These are phyloP conservation scores for Magnolia kwangsiensis DNA, from an alignment of 164 flowering plant genomes.

Conservation along the genomic window DNA sequence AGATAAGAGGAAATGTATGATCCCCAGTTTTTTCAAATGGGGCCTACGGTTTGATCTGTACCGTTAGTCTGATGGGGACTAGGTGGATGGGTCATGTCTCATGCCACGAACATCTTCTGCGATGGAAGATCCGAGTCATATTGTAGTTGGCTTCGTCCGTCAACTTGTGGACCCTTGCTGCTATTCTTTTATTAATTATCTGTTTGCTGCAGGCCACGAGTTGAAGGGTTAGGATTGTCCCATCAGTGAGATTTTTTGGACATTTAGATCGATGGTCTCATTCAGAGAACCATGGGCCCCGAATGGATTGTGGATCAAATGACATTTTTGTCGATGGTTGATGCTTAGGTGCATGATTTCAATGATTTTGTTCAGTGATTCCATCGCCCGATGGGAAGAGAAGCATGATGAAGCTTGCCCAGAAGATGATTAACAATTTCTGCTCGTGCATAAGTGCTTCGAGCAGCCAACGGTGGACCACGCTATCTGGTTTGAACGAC, in stretches of 20 bases:
- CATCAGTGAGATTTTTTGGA: no score
- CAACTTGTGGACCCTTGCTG: background rate
- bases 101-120: background rate
- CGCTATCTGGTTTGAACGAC: conserved; percentile 33
- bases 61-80: background rate
- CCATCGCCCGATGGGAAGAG: conserved; percentile 38
- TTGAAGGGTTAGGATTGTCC: background rate
- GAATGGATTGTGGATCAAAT: background rate
- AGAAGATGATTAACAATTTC: conserved; percentile 63
- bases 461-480: conserved; percentile 52
- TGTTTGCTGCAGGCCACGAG: background rate
- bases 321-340: background rate
- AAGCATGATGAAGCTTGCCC: conserved; percentile 63
- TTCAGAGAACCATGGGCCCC: background rate
- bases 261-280: background rate
- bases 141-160: background rate
- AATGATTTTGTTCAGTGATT: conserved; percentile 20
- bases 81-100: background rate
- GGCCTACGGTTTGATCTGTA: background rate
- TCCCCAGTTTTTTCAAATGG: background rate
- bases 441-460: conserved; percentile 64
- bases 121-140: background rate
- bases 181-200: background rate
- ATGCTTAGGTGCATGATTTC: background rate
- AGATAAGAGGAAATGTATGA: background rate